Percentiles rank a stretch among this genome's conserved stretches.
Evolutionary conservation across 2,329 filamentous ascomycete genomes (phyloP).

Genomic region (Hirsutella minnesotensis): DNA sequence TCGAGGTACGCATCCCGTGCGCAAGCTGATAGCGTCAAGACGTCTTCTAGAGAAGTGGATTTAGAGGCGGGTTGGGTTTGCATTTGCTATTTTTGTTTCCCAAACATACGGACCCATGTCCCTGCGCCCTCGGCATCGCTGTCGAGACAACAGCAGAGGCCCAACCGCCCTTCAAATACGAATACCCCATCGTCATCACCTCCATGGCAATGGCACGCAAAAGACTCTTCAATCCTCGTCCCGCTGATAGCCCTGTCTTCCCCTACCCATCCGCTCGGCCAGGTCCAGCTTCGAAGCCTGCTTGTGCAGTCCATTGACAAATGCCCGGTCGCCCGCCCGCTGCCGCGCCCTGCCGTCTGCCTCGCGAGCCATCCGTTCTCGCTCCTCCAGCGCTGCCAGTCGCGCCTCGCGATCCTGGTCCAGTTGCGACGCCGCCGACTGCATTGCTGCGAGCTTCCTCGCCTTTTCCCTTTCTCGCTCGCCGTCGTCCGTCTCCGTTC

Average conservation of each 20-base stretch:
- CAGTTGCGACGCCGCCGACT: conserved; percentile 55
- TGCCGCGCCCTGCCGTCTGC: conserved; percentile 54
- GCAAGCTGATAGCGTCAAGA: no score
- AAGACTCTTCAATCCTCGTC: conserved; percentile 26
- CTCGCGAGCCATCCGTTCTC: conserved; percentile 51
- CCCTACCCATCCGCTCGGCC: conserved; percentile 38
- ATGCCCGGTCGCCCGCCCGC: conserved; percentile 51
- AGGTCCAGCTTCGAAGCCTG: conserved; percentile 41
- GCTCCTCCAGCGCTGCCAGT: conserved; percentile 52
- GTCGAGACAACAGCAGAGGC: not conserved
- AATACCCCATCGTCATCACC: no score
- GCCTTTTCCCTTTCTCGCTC: conserved; percentile 45
- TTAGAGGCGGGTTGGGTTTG: no score
- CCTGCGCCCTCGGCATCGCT: not conserved
- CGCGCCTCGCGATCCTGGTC: conserved; percentile 59
- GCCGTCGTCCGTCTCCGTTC: conserved; percentile 12
- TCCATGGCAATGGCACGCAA: not conserved
- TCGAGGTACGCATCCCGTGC: no score
- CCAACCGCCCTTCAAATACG: no score
- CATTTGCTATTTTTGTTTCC: no score
- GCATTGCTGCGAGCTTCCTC: conserved; percentile 61
- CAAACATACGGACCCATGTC: no score
- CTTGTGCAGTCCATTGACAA: conserved; percentile 51
- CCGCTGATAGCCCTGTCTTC: conserved; percentile 29
- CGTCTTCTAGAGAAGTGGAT: no score